These are phyloP conservation scores for Ensete glaucum DNA, from an alignment of 176 grass and related monocot species.

Conservation along the genomic window DNA sequence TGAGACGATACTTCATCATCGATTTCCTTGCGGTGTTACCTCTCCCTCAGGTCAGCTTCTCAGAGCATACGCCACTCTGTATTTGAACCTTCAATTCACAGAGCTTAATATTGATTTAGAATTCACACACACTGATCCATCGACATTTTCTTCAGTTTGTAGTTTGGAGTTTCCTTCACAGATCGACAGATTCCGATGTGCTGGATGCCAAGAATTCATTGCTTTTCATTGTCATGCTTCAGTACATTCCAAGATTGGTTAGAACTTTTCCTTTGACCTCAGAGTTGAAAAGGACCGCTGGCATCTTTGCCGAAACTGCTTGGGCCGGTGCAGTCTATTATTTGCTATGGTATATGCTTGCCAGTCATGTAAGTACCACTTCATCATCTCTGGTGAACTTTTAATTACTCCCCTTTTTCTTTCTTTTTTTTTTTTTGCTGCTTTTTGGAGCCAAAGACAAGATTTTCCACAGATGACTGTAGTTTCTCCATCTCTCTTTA, in stretches of 20 bases:
- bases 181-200: constrained; percentile 33
- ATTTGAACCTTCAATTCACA: no score
- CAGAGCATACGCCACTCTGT: neutral
- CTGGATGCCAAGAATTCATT: constrained; percentile 48
- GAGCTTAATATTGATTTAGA: neutral
- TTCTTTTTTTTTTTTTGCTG: neutral
- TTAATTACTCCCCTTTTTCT: neutral
- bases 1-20: constrained; percentile 59
- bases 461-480: neutral
- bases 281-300: constrained; percentile 62
- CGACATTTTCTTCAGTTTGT: constrained; percentile 22
- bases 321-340: constrained; percentile 70
- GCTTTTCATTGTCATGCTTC: constrained; percentile 40
- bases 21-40: constrained; percentile 64
- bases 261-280: constrained; percentile 53
- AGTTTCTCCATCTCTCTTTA: no score
- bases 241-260: constrained; percentile 58
- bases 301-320: constrained; percentile 64
- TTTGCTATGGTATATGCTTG: constrained; percentile 72
- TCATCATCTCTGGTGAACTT: constrained; percentile 4
- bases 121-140: neutral
- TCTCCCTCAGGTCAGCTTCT: constrained; percentile 51
- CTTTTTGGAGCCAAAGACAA: neutral
- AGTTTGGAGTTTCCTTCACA: constrained; percentile 45
- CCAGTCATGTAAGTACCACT: constrained; percentile 54